Conservation (phyloP, 371 early-diverging fungal species). For the Lichtheimia ramosa region DNA sequence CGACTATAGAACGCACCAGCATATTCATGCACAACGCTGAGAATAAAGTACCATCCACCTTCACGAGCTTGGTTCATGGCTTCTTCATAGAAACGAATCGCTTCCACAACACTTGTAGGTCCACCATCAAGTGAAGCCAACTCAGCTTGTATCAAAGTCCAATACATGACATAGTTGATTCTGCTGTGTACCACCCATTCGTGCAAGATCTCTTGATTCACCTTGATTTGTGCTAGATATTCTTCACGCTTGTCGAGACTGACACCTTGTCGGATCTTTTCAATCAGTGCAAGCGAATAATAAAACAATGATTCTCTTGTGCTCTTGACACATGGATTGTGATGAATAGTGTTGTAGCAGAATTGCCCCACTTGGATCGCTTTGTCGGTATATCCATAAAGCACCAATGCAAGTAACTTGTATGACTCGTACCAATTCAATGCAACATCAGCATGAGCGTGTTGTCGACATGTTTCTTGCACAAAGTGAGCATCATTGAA, state of each 20-base stretch:
- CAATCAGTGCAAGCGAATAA: constrained; percentile 36
- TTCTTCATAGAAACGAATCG: constrained; percentile 31
- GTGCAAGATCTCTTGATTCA: constrained; percentile 26
- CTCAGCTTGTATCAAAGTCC: constrained; percentile 20
- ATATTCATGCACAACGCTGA: constrained; percentile 36
- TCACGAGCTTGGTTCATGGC: constrained; percentile 40
- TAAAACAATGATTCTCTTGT: constrained; percentile 27
- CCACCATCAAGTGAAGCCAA: background rate
- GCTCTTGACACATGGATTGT: constrained; percentile 38
- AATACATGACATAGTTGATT: constrained; percentile 33
- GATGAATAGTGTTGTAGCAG: constrained; percentile 19
- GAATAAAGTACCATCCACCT: constrained; percentile 30
- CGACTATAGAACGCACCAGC: constrained; percentile 40
- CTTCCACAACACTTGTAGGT: constrained; percentile 13
- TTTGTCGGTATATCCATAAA: constrained; percentile 40
- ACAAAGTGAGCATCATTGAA: constrained; percentile 42
- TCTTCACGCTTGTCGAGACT: constrained; percentile 8
- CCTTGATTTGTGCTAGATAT: constrained; percentile 18
- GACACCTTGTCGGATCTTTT: constrained; percentile 18
- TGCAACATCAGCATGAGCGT: constrained; percentile 25
- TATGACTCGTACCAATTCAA: constrained; percentile 43
- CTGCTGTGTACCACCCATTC: constrained; percentile 31
- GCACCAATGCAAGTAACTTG: constrained; percentile 33
- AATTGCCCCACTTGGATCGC: constrained; percentile 32
- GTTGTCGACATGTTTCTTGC: constrained; percentile 28